Evolutionary conservation across 768 basidiomycete species (phyloP).

Genomic region (Amanita rimosa): DNA sequence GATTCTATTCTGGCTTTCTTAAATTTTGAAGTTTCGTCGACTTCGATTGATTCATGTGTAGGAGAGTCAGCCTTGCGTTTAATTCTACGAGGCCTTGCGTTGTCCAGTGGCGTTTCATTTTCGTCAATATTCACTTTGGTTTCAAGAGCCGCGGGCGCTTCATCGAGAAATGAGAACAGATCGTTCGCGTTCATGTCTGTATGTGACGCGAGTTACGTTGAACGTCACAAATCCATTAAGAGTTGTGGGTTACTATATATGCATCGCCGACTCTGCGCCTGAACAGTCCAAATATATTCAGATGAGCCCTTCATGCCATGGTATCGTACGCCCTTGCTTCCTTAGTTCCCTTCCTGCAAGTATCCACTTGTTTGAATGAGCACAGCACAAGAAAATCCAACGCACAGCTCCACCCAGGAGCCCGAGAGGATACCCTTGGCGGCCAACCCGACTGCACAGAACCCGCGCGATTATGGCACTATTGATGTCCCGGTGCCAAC

Average conservation of each 20-base stretch:
- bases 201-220: conserved; percentile 18
- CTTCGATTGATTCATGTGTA: not conserved
- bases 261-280: no score
- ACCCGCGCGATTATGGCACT: not conserved
- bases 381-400: not conserved
- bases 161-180: conserved; percentile 62
- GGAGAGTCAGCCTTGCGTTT: conserved; percentile 3
- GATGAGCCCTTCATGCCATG: not conserved
- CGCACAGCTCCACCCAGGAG: not conserved
- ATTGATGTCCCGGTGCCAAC: not conserved
- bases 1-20: conserved; percentile 56
- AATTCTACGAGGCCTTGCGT: not conserved
- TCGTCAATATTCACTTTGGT: conserved; percentile 21
- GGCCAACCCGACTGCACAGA: not conserved
- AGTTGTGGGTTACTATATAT: no score
- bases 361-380: not conserved
- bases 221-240: no score
- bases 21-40: conserved; percentile 15
- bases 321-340: no score
- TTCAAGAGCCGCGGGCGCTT: conserved; percentile 17
- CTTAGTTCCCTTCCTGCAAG: not conserved
- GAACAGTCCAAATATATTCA: not conserved
- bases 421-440: not conserved
- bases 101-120: conserved; percentile 17
- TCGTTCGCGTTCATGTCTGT: conserved; percentile 36